Evolutionary conservation across 768 basidiomycete species (phyloP).

Genomic region (Lentinula edodes): DNA sequence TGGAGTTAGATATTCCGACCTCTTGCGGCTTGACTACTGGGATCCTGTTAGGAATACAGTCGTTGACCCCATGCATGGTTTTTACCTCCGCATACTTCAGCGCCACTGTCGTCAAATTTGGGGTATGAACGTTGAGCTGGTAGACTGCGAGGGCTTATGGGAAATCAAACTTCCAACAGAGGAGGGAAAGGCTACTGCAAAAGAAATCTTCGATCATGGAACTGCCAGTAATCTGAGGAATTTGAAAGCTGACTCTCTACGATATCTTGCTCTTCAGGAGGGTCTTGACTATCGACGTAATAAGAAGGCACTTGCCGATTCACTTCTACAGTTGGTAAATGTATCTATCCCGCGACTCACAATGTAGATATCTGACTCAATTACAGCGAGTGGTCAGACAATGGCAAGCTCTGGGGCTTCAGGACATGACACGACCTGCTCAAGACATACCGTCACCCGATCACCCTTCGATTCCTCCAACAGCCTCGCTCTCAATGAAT

Average conservation of each 20-base stretch:
- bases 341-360: background rate
- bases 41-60: conserved; percentile 12
- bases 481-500: no score
- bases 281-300: background rate
- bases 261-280: background rate
- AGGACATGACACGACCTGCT: no score
- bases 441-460: no score
- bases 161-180: background rate
- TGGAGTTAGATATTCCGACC: conserved; percentile 14
- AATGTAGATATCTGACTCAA: background rate
- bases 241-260: background rate
- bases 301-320: background rate
- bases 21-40: conserved; percentile 18
- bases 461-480: no score
- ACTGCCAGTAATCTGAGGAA: background rate
- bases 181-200: background rate
- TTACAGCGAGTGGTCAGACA: no score
- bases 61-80: conserved; percentile 7
- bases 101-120: conserved; percentile 15
- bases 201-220: background rate
- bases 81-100: conserved; percentile 5
- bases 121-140: conserved; percentile 16
- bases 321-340: background rate
- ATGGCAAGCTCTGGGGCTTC: no score
- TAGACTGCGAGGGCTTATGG: conserved; percentile 14